A percentile compares a stretch with the other conserved stretches of the same genome.
These are phyloP conservation scores for Penstemon barbatus DNA, from an alignment of 257 asterid species.

Conservation along the genomic window DNA sequence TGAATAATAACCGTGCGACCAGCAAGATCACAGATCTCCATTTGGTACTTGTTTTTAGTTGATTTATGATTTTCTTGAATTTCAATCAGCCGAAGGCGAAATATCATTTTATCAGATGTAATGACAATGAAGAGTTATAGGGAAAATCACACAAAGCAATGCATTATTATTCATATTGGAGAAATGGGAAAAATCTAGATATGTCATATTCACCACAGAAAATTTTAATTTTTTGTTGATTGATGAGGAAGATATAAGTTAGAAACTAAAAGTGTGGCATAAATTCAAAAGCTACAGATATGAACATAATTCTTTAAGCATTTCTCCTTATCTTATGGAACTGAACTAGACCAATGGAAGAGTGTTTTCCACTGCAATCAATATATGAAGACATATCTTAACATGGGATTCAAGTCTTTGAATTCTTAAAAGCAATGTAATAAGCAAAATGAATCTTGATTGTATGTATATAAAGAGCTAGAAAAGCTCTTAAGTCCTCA, in stretches of 20 bases:
- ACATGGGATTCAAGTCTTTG: conserved; percentile 46
- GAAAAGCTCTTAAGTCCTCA: conserved; percentile 17
- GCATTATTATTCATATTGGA: conserved; percentile 5
- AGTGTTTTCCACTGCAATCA: conserved; percentile 52
- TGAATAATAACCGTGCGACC: conserved; percentile 19
- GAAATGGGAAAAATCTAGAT: conserved; percentile 19
- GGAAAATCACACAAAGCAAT: conserved; percentile 1
- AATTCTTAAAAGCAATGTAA: conserved; percentile 49
- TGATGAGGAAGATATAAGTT: too few species aligned
- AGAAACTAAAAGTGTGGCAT: neutral
- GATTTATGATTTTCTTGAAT: conserved; percentile 22
- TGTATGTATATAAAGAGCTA: conserved; percentile 16
- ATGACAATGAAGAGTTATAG: conserved; percentile 15
- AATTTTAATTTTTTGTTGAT: too few species aligned
- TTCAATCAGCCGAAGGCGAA: conserved; percentile 34
- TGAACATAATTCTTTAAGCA: conserved; percentile 19
- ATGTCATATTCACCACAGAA: neutral
- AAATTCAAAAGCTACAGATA: conserved; percentile 1
- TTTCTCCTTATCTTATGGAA: neutral
- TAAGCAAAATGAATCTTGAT: conserved; percentile 20
- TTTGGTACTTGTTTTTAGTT: conserved; percentile 13
- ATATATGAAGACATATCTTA: conserved; percentile 34
- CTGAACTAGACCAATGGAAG: conserved; percentile 13
- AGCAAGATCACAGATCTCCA: neutral
- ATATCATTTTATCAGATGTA: conserved; percentile 22